Evolutionary conservation across 176 grass and related monocot species (phyloP), one percentile per base, ranked within the genome.

Genomic region (Hsuehochloa calcarea): DNA sequence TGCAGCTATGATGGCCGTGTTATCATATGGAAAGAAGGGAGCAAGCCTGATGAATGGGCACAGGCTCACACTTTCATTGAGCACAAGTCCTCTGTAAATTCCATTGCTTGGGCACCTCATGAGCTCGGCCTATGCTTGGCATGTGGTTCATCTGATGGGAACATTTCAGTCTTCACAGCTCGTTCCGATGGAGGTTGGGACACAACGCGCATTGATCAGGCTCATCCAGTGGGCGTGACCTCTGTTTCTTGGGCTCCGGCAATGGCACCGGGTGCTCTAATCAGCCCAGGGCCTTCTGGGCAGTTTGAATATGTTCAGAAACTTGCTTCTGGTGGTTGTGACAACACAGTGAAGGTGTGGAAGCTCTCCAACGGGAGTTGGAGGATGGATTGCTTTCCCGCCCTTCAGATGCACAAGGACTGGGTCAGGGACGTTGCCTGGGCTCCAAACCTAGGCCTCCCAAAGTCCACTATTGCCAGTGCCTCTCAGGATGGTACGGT

Each of bases 401-500:
- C 90, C 14, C 76, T 94, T 27, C 84, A 94, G 72, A 92, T 92
- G 90, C 90, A 94, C 72, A 81, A 70, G 44, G 93, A 92, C 74
- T 92, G 87, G 93, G 90, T 94, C 22, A 91, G 93, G 25, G 90
- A 92, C 3, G 90, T 94, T 1, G 84, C 90, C 1, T 90, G 90
- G 90, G 93, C 93, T 4, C 93, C 93, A 59, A 94, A 94, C 66
- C 82, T 94, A 6, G 92, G 92, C 31, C 87, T 94, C 44, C 90
- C 92, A 52, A 94, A 94, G 83, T 92, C 90, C 6, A 94, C 90
- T 1, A 89, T 94, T 15, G 92, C 90, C 43, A 94, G 92, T 34
- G 92, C 92, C 40, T 94, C 92, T 64, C 92, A 94, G 81, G 92
- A 94, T 79, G 92, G 92, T n/a, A 94, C 90, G 0, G 90, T 94